phyloP scores from a whole-genome alignment of 208 protist genomes.

The Balamuthia mandrillaris region DNA sequence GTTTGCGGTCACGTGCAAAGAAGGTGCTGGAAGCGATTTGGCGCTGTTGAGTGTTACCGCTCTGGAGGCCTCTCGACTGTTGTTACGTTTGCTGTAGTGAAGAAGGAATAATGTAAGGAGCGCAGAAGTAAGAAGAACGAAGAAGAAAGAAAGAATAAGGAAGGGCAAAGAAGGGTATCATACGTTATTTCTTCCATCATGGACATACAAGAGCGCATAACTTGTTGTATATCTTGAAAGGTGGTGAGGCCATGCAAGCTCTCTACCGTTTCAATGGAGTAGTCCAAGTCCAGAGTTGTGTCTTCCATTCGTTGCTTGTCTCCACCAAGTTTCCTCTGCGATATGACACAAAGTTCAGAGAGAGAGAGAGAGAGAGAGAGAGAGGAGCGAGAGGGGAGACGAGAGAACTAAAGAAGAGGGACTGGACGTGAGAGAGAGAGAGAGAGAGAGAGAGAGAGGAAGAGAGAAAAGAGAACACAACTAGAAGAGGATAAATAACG shows the following conservation, averaged over 20 bases:
- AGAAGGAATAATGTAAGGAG: no score
- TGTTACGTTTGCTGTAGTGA: no score
- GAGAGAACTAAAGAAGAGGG: neutral
- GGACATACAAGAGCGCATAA: neutral
- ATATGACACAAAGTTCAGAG: neutral
- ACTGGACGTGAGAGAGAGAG: neutral
- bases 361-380: neutral
- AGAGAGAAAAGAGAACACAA: neutral
- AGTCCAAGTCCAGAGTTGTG: conserved; percentile 1
- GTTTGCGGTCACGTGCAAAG: no score
- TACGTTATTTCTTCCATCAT: neutral
- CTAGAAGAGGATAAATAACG: neutral
- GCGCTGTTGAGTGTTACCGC: no score
- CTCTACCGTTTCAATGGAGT: conserved; percentile 11
- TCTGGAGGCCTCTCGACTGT: no score
- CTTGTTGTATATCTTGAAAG: neutral
- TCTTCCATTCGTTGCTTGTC: neutral
- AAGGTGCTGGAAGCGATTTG: no score
- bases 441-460: neutral
- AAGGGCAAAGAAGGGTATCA: no score
- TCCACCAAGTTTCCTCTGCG: neutral
- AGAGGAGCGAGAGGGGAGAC: no score
- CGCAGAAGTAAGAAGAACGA: no score
- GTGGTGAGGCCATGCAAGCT: conserved; percentile 22
- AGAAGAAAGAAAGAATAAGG: no score